Percentiles rank a stretch among this genome's conserved stretches.
These are phyloP conservation scores for Tolypocladium ovalisporum DNA, from an alignment of 2,329 filamentous ascomycete genomes.

Conservation along the genomic window DNA sequence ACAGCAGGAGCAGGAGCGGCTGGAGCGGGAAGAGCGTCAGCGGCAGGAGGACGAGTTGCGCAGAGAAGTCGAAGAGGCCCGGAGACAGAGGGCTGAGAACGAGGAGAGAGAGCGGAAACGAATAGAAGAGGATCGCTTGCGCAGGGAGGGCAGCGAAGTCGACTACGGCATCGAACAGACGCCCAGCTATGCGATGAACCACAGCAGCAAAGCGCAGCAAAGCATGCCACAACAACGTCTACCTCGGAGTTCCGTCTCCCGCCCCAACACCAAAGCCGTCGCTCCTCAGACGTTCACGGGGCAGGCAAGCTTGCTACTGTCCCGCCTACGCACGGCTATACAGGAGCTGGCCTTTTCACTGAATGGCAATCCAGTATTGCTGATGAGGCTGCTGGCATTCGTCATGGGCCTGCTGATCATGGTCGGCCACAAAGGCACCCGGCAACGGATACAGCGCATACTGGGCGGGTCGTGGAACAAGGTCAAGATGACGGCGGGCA, in stretches of 20 bases:
- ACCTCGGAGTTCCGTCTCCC: slow-evolving; percentile 11
- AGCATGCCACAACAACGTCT: slow-evolving; percentile 15
- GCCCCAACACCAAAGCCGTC: slow-evolving; percentile 17
- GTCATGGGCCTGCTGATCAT: slow-evolving; percentile 67
- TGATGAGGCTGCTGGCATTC: slow-evolving; percentile 63
- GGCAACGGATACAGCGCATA: slow-evolving; percentile 61
- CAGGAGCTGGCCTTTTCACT: slow-evolving; percentile 39
- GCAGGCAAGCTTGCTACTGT: slow-evolving; percentile 40
- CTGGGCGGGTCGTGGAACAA: slow-evolving; percentile 68
- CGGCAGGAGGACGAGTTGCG: slow-evolving; percentile 46
- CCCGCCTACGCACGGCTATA: slow-evolving; percentile 39
- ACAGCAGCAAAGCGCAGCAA: slow-evolving; percentile 21
- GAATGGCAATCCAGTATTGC: slow-evolving; percentile 43
- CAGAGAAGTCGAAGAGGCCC: slow-evolving; percentile 45
- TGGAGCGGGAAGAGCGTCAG: slow-evolving; percentile 47
- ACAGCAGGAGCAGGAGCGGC: slow-evolving; percentile 59
- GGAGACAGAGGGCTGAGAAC: slow-evolving; percentile 44
- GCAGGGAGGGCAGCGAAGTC: slow-evolving; percentile 45
- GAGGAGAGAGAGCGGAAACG: slow-evolving; percentile 42
- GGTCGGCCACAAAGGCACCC: slow-evolving; percentile 62
- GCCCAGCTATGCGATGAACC: slow-evolving; percentile 18
- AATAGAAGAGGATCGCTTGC: slow-evolving; percentile 41
- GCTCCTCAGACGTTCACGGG: slow-evolving; percentile 27
- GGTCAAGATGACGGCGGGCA: slow-evolving; percentile 73
- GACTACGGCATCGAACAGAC: slow-evolving; percentile 59